Percentiles rank a stretch among this genome's conserved stretches.
These are phyloP conservation scores for Haplosporangium sp. DNA, from an alignment of 371 early-diverging fungal species.

Conservation along the genomic window DNA sequence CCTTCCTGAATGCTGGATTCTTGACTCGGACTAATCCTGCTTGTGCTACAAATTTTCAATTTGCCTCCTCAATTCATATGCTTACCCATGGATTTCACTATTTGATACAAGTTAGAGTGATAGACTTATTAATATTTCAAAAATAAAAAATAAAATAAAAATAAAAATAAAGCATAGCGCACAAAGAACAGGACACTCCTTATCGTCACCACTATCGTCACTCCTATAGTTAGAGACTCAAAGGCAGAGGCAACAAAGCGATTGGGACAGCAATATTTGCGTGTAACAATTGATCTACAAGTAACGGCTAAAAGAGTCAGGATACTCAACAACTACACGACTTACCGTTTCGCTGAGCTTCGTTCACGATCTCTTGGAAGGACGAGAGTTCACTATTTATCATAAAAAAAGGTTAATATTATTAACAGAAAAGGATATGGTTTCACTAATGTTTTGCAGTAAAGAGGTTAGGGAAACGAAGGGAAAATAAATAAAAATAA, in stretches of 20 bases:
- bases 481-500: background rate
- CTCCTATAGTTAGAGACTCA: background rate
- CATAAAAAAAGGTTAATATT: background rate
- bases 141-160: background rate
- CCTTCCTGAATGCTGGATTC: background rate
- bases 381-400: constrained; percentile 75
- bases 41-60: background rate
- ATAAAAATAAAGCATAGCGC: too few species aligned
- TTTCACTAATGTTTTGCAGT: too few species aligned
- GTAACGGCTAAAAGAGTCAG: background rate
- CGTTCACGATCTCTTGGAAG: constrained; percentile 87
- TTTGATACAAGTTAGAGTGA: background rate
- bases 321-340: background rate
- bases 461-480: background rate
- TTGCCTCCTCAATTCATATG: background rate
- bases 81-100: constrained; percentile 58
- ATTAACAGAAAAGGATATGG: background rate
- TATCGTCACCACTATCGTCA: background rate
- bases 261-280: background rate
- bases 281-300: background rate
- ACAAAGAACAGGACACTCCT: background rate
- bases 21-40: background rate
- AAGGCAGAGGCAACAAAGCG: background rate
- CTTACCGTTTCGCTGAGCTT: constrained; percentile 77
- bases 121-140: too few species aligned